Percentiles rank a stretch among this genome's conserved stretches.
Conservation (phyloP, 108 stramenopile genomes). For the Discostella pseudostelligera region DNA sequence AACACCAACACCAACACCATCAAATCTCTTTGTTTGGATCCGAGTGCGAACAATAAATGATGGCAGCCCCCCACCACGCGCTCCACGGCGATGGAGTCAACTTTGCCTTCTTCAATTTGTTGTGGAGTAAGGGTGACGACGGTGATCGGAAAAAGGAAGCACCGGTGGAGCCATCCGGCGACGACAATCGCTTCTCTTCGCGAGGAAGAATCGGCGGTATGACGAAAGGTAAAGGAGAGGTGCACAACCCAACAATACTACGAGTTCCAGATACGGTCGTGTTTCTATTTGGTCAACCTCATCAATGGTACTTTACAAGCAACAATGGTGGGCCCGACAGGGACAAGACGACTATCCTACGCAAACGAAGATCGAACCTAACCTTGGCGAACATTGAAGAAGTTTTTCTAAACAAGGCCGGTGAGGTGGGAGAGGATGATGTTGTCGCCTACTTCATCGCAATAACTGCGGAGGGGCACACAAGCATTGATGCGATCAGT, state of each 20-base stretch:
- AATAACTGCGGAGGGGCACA: conserved; percentile 22
- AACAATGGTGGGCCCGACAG: conserved; percentile 46
- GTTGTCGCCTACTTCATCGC: conserved; percentile 79
- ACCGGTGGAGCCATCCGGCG: no score
- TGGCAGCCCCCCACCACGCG: conserved; percentile 15
- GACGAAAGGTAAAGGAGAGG: neutral
- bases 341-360: conserved; percentile 51
- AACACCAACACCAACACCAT: no score
- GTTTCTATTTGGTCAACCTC: conserved; percentile 83
- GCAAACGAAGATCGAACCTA: conserved; percentile 77
- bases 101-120: conserved; percentile 64
- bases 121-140: conserved; percentile 64
- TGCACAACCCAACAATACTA: conserved; percentile 11
- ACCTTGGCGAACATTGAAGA: conserved; percentile 87
- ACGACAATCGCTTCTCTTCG: neutral
- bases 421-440: conserved; percentile 42
- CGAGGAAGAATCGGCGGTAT: neutral
- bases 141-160: neutral
- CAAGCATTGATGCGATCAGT: conserved; percentile 18
- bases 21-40: no score
- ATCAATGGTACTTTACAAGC: conserved; percentile 85
- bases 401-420: conserved; percentile 63
- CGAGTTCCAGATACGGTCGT: conserved; percentile 81
- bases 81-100: conserved; percentile 79
- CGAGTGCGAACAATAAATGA: no score